A percentile compares a stretch with the other conserved stretches of the same genome.
These are phyloP conservation scores for Vitis amurensis DNA, from an alignment of 164 flowering plant genomes.

Conservation along the genomic window DNA sequence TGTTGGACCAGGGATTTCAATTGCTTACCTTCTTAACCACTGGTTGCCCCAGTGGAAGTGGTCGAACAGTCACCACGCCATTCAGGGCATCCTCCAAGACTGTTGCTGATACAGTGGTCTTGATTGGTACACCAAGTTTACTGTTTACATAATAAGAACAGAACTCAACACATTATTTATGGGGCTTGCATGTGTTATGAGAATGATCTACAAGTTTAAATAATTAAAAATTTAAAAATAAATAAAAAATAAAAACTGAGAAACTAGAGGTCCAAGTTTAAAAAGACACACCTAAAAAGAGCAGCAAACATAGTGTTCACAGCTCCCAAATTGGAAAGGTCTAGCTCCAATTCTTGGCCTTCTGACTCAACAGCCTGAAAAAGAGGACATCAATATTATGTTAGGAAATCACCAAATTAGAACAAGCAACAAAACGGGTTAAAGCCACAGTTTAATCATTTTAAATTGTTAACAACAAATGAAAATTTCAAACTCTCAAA, in stretches of 20 bases:
- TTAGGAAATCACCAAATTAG: background rate
- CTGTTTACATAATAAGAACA: constrained; percentile 23
- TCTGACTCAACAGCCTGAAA: constrained; percentile 87
- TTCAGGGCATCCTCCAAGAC: constrained; percentile 93
- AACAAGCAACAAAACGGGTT: background rate
- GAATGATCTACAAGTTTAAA: background rate
- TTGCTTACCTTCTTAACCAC: constrained; percentile 56
- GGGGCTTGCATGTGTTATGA: background rate
- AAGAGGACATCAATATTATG: constrained; percentile 11
- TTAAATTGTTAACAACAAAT: no score
- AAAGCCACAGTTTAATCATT: no score
- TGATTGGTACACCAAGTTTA: constrained; percentile 97
- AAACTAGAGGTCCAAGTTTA: background rate
- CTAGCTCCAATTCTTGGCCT: constrained; percentile 87
- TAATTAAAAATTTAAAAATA: background rate
- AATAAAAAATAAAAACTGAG: background rate
- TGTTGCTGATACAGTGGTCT: constrained; percentile 91
- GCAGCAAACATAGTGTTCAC: constrained; percentile 98
- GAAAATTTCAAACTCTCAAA: background rate
- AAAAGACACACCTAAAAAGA: constrained; percentile 63
- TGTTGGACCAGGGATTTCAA: constrained; percentile 1
- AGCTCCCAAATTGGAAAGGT: constrained; percentile 93
- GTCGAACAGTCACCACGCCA: constrained; percentile 59
- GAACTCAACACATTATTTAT: no score
- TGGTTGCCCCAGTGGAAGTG: constrained; percentile 68